Evolutionary conservation across 345 rosid genomes (phyloP).

Genomic region (Euphorbia pulcherrima): DNA sequence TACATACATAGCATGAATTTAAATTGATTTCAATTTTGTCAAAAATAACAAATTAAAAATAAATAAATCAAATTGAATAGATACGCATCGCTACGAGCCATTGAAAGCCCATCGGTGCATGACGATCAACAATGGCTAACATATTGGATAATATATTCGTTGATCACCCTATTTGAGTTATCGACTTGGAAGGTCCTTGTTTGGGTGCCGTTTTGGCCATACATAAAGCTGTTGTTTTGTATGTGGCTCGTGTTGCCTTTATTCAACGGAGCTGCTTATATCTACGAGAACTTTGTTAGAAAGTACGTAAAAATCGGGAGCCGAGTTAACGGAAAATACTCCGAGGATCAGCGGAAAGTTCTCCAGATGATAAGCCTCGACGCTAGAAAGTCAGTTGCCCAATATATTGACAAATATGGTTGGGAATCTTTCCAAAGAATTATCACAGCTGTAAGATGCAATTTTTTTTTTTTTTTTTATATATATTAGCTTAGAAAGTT

Average conservation of each 20-base stretch:
- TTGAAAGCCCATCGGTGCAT: conserved; percentile 72
- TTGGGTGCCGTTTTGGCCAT: conserved; percentile 95
- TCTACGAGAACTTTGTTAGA: conserved; percentile 55
- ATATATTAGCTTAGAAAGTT: neutral
- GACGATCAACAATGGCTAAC: conserved; percentile 98
- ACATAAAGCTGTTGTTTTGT: conserved; percentile 65
- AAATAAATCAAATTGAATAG: conserved; percentile 25
- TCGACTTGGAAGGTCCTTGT: conserved; percentile 55
- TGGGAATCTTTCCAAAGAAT: conserved; percentile 77
- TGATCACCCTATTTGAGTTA: conserved; percentile 70
- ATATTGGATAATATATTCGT: conserved; percentile 88
- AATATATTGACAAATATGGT: conserved; percentile 64
- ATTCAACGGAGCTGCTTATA: conserved; percentile 87
- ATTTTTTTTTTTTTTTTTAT: neutral
- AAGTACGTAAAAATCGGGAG: conserved; percentile 61
- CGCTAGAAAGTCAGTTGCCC: conserved; percentile 64
- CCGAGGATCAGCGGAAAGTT: conserved; percentile 60
- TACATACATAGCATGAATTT: neutral
- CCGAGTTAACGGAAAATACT: conserved; percentile 33
- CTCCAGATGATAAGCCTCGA: conserved; percentile 93
- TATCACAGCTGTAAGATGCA: conserved; percentile 54
- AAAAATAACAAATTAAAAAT: neutral
- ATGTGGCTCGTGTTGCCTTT: conserved; percentile 82
- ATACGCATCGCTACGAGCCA: conserved; percentile 83
- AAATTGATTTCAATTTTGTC: neutral